These are phyloP conservation scores for Metschnikowia dekortorum DNA, from an alignment of 805 yeast species.

Conservation along the genomic window DNA sequence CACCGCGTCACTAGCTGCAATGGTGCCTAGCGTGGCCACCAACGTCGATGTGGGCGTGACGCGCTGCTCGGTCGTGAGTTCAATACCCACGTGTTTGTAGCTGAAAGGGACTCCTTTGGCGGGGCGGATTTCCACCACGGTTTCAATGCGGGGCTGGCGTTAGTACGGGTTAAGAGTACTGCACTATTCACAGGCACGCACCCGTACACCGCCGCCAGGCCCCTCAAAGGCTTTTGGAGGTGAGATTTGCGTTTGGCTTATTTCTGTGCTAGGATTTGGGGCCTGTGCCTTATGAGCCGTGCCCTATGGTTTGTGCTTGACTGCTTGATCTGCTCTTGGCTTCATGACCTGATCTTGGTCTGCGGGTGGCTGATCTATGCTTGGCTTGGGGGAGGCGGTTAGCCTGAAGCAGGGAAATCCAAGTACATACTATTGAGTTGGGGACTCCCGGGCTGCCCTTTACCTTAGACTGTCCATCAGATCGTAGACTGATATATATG, in stretches of 20 bases:
- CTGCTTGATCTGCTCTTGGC: too few species aligned
- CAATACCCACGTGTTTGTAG: slow-evolving; percentile 45
- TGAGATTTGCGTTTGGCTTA: too few species aligned
- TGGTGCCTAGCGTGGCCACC: slow-evolving; percentile 21
- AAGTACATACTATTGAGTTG: slow-evolving; percentile 36
- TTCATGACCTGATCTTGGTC: too few species aligned
- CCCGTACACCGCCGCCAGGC: too few species aligned
- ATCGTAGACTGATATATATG: slow-evolving; percentile 38
- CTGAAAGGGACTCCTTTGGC: slow-evolving; percentile 43
- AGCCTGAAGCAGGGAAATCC: neutral
- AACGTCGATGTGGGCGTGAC: slow-evolving; percentile 38
- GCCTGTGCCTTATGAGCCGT: too few species aligned
- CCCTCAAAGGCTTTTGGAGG: too few species aligned
- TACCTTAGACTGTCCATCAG: slow-evolving; percentile 50
- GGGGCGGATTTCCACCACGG: slow-evolving; percentile 52
- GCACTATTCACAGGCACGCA: too few species aligned
- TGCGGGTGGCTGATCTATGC: too few species aligned
- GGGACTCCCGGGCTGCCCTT: slow-evolving; percentile 70
- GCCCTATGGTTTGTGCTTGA: too few species aligned
- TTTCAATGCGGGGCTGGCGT: slow-evolving; percentile 51
- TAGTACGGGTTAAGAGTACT: slow-evolving; percentile 7
- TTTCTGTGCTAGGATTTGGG: too few species aligned
- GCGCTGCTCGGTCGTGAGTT: slow-evolving; percentile 48
- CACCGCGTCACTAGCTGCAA: slow-evolving; percentile 20
- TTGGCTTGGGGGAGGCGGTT: too few species aligned